These are phyloP conservation scores for Plasmodium malariae DNA, from an alignment of 169 alveolate species.

Conservation along the genomic window DNA sequence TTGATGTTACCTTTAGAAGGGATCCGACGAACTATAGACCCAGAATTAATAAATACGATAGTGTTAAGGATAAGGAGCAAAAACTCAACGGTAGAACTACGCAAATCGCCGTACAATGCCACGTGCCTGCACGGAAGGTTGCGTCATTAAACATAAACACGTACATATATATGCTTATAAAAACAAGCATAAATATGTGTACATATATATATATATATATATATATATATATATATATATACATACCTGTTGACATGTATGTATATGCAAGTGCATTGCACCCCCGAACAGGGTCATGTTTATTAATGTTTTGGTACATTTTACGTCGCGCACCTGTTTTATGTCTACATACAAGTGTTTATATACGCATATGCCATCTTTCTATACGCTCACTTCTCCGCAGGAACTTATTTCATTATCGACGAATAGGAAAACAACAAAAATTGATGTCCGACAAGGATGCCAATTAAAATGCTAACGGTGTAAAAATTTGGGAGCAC, in stretches of 20 bases:
- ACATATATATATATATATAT: neutral
- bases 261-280: neutral
- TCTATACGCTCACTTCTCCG: neutral
- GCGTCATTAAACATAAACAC: neutral
- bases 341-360: no score
- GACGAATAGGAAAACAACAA: slow-evolving; percentile 11
- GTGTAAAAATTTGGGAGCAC: no score
- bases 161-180: neutral
- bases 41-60: slow-evolving; percentile 97
- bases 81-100: slow-evolving; percentile 80
- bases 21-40: slow-evolving; percentile 99
- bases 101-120: neutral
- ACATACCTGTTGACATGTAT: neutral
- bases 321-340: neutral
- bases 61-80: slow-evolving; percentile 99
- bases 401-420: slow-evolving; percentile 66
- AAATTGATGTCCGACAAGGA: no score
- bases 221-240: neutral
- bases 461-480: no score
- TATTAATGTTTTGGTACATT: neutral
- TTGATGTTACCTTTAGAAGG: slow-evolving; percentile 98
- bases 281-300: neutral
- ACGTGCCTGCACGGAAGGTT: no score
- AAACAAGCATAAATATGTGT: neutral
- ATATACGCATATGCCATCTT: no score